Conservation (phyloP, 2,329 filamentous ascomycete genomes). For the Lomentospora prolificans region DNA sequence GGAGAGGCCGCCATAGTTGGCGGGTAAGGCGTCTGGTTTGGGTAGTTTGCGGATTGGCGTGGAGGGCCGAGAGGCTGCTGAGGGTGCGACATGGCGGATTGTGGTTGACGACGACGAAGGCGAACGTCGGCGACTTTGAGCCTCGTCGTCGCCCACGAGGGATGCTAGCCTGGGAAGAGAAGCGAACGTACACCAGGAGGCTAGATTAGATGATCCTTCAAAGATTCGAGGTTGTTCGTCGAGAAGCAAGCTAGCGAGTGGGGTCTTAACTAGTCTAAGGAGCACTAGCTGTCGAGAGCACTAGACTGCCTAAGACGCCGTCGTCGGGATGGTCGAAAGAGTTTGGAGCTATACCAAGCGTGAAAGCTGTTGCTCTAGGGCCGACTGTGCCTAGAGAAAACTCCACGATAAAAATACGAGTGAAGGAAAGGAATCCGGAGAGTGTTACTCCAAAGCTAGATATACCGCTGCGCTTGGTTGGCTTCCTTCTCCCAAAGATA, state of each 20-base stretch:
- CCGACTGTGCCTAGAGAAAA: no score
- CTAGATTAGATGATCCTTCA: background rate
- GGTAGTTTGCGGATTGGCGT: conserved; percentile 9
- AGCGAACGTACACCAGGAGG: background rate
- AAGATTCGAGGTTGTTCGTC: background rate
- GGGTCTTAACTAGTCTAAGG: no score
- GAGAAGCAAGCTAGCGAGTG: background rate
- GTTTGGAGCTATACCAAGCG: no score
- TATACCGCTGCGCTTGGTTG: no score
- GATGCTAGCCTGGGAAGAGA: background rate
- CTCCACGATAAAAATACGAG: no score
- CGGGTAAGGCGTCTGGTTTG: conserved; percentile 9
- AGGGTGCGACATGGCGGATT: background rate
- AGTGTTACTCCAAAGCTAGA: no score
- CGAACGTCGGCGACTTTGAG: background rate
- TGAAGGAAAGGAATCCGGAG: no score
- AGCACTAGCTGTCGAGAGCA: no score
- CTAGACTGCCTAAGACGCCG: no score
- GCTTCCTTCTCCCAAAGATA: background rate
- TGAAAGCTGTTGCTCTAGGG: no score
- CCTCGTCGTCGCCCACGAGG: background rate
- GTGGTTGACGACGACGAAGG: background rate
- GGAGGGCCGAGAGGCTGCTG: conserved; percentile 2
- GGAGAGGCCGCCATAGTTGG: conserved; percentile 6
- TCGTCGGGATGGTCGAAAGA: no score